A percentile compares a stretch with the other conserved stretches of the same genome.
phyloP scores from a whole-genome alignment of 2,329 filamentous ascomycete genomes.

The Fusarium sp. region DNA sequence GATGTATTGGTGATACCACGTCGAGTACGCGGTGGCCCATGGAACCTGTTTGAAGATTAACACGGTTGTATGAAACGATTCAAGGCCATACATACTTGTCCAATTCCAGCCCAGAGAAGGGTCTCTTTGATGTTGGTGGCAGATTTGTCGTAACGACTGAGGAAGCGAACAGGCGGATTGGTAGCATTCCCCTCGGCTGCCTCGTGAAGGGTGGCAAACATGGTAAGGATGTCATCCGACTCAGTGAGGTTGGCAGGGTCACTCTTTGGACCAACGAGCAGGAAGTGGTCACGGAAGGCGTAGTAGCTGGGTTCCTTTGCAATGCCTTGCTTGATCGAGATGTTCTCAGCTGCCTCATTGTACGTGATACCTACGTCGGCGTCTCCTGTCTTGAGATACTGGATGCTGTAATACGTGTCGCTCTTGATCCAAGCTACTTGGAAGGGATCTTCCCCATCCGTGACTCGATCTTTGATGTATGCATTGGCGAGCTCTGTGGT shows the following conservation, averaged over 20 bases:
- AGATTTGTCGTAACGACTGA: constrained; percentile 60
- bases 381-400: constrained; percentile 53
- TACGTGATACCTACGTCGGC: constrained; percentile 61
- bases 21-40: constrained; percentile 57
- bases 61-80: not conserved
- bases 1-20: constrained; percentile 61
- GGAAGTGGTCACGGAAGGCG: constrained; percentile 60
- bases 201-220: constrained; percentile 49
- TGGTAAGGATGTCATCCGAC: constrained; percentile 46
- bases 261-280: constrained; percentile 53
- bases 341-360: constrained; percentile 54
- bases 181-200: constrained; percentile 49
- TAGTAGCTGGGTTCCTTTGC: constrained; percentile 49
- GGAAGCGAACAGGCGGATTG: constrained; percentile 52
- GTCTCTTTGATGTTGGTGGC: constrained; percentile 63
- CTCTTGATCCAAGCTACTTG: constrained; percentile 58
- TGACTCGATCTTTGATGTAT: constrained; percentile 41
- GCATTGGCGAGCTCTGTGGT: constrained; percentile 41
- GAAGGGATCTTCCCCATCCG: constrained; percentile 46
- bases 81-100: constrained; percentile 46
- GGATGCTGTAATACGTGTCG: constrained; percentile 59
- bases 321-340: constrained; percentile 55
- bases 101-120: constrained; percentile 57
- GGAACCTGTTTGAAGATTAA: constrained; percentile 43
- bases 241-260: constrained; percentile 49